phyloP scores from a whole-genome alignment of 73 alveolate genomes.

The Paramecium sonneborni region DNA sequence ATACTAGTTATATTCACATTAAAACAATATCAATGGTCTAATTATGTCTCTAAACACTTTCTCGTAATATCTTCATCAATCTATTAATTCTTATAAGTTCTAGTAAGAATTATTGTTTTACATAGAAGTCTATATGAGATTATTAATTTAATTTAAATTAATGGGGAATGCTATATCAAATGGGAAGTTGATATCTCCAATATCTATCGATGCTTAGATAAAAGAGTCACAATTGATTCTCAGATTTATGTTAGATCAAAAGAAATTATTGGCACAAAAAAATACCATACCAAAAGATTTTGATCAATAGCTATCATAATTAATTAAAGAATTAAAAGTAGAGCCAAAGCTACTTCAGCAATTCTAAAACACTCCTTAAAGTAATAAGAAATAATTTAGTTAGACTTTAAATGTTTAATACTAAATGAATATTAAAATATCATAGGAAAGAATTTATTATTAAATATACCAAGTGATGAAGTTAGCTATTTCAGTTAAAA shows the following conservation, averaged over 20 bases:
- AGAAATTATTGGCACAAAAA: background rate
- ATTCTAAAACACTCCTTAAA: background rate
- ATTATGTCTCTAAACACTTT: too few species aligned
- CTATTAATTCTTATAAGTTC: too few species aligned
- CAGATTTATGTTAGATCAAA: background rate
- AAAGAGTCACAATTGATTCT: background rate
- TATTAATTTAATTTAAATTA: background rate
- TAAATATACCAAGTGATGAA: background rate
- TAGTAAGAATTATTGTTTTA: too few species aligned
- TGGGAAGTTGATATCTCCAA: conserved; percentile 7
- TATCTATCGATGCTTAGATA: background rate
- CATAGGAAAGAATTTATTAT: background rate
- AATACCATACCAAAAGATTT: background rate
- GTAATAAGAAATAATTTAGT: background rate
- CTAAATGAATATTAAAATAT: background rate
- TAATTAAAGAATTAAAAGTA: background rate
- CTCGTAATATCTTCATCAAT: too few species aligned
- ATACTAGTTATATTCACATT: too few species aligned
- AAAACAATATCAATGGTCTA: too few species aligned
- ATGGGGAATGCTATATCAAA: conserved; percentile 1
- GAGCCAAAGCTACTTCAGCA: background rate
- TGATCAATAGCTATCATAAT: background rate
- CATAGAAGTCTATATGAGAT: too few species aligned
- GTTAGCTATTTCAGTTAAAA: background rate
- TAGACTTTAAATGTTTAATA: background rate